A percentile compares a stretch with the other conserved stretches of the same genome.
These are phyloP conservation scores for Chlorella sp. DNA, from an alignment of 139 green algal genomes.

Conservation along the genomic window DNA sequence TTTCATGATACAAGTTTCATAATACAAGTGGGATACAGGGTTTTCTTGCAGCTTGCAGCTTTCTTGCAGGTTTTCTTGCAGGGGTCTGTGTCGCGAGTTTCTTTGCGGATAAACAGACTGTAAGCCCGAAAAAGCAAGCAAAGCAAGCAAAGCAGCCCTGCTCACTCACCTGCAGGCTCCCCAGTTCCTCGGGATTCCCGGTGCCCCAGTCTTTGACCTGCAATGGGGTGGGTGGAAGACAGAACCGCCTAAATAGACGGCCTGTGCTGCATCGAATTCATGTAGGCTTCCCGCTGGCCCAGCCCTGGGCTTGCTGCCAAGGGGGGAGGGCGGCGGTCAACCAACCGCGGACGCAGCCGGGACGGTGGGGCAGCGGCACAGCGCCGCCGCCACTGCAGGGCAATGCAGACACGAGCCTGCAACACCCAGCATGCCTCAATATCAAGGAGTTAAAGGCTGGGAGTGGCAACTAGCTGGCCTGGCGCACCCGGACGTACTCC, in stretches of 20 bases:
- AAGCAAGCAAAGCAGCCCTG: too few species aligned
- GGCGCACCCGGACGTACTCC: slow-evolving; percentile 21
- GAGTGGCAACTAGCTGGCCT: background rate
- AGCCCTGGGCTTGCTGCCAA: background rate
- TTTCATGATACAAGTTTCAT: too few species aligned
- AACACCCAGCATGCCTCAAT: too few species aligned
- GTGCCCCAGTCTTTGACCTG: slow-evolving; percentile 38
- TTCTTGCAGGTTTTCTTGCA: too few species aligned
- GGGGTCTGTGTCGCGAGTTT: too few species aligned
- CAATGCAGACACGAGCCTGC: background rate
- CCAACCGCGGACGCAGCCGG: background rate
- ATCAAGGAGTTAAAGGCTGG: background rate
- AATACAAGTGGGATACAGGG: too few species aligned
- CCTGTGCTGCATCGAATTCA: too few species aligned
- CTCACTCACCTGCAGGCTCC: background rate
- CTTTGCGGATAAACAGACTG: too few species aligned
- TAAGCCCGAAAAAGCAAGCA: too few species aligned
- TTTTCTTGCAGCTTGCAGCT: too few species aligned
- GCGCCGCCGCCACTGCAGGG: background rate
- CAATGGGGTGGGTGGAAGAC: background rate
- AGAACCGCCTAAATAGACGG: background rate
- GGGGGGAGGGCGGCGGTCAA: background rate
- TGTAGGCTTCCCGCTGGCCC: background rate
- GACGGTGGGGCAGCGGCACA: background rate
- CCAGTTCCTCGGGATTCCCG: slow-evolving; percentile 14